Base-by-base conservation (phyloP, 768 basidiomycete genomes). In the Lactarius sp. region DNA sequence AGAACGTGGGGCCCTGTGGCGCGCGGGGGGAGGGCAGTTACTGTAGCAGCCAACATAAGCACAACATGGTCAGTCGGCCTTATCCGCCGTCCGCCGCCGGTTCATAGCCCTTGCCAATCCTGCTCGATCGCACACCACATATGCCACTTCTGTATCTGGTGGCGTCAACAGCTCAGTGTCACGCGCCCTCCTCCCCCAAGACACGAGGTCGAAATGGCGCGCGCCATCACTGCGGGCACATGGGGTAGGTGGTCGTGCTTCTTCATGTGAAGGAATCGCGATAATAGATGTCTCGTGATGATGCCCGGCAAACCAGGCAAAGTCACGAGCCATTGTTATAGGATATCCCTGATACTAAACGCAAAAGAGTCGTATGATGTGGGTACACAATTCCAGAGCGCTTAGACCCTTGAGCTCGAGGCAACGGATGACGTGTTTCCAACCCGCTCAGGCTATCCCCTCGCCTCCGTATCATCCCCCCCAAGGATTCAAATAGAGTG, bases 1-100 rank as follows among this genome's bases (percentile, higher is more conserved):
- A 60, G 63, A 64, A 64, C 42, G 8, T 6, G 52, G 27, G 27
- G 46, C 31, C 62, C 57, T 62, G 61, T 62, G 61, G 61, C 61
- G 53, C 13, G 18, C 1, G 46, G 36, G 46, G 22, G 42, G n/a
- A 22, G 44, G 44, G 56, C 31, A 36, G 33, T 22, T 56, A 27
- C 27, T 27, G 27, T 27, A 49, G 33, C n/a, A 6, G 18, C 37
- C 44, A 54, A 41, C n/a, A n/a, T 60, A 60, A 60, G 53, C 49
- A 6, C 18, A 34, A 36, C 55, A 41, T 18, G 52, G 33, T 12
- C 51, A 39, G 49, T 37, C 9, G 31, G 7, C n/a, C 1, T 27
- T 20, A 39, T 47, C 56, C 27, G 33, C 52, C 47, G 42, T 27
- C 27, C 27, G 27, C 27, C 27, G 27, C 27, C 27, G 13, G 6